Percentiles rank a stretch among this genome's conserved stretches.
These are phyloP conservation scores for Torulaspora delbrueckii DNA, from an alignment of 805 yeast genomes.

Conservation along the genomic window DNA sequence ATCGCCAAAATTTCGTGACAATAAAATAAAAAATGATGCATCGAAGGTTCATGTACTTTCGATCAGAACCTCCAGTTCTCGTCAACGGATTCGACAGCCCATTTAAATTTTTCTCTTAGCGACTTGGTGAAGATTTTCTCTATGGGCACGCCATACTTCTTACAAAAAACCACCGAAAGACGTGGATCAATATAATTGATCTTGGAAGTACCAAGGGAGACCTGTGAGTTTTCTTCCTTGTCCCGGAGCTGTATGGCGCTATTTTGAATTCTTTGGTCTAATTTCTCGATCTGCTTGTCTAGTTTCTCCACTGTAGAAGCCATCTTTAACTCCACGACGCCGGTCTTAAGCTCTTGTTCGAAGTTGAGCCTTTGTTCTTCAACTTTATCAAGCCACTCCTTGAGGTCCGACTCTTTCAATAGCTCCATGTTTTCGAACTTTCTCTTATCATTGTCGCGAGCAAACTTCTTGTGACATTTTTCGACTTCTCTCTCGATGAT, in stretches of 20 bases:
- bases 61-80: slow-evolving; percentile 75
- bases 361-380: slow-evolving; percentile 49
- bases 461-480: slow-evolving; percentile 57
- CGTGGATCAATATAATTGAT: slow-evolving; percentile 95
- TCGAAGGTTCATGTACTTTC: background rate
- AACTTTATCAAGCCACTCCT: slow-evolving; percentile 53
- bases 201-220: slow-evolving; percentile 88
- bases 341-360: slow-evolving; percentile 53
- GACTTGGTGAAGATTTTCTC: slow-evolving; percentile 91
- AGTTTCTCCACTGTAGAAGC: slow-evolving; percentile 62
- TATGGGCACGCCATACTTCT: slow-evolving; percentile 80
- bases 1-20: background rate
- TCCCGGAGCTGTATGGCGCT: slow-evolving; percentile 76
- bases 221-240: slow-evolving; percentile 90
- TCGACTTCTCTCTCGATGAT: slow-evolving; percentile 64
- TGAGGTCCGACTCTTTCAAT: slow-evolving; percentile 51
- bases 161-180: slow-evolving; percentile 81
- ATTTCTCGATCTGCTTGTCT: slow-evolving; percentile 60
- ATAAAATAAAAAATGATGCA: background rate
- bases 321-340: slow-evolving; percentile 52
- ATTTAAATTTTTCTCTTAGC: slow-evolving; percentile 81
- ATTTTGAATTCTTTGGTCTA: slow-evolving; percentile 65
- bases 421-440: slow-evolving; percentile 51
- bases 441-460: slow-evolving; percentile 72
- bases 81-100: slow-evolving; percentile 93